Percentiles rank a stretch among this genome's conserved stretches.
phyloP scores from a whole-genome alignment of 2,329 filamentous ascomycete genomes.

The Pseudocercospora pini-densiflorae region DNA sequence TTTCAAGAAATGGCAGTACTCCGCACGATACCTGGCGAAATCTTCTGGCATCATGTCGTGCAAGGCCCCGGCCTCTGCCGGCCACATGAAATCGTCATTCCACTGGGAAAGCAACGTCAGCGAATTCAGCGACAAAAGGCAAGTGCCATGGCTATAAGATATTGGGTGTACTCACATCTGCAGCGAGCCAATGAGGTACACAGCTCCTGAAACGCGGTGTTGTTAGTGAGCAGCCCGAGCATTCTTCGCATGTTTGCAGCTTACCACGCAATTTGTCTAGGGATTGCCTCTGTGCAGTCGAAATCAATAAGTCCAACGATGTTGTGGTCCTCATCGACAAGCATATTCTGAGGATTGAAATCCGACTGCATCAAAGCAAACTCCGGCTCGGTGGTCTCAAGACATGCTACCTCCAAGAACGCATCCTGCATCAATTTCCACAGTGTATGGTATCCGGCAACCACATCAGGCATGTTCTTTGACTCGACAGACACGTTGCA shows the following conservation, averaged over 20 bases:
- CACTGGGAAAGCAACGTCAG: constrained; percentile 6
- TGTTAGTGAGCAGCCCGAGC: background rate
- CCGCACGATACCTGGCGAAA: constrained; percentile 21
- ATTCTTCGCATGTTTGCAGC: background rate
- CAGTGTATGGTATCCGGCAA: background rate
- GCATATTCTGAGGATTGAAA: constrained; percentile 29
- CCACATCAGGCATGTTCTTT: background rate
- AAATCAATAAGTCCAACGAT: constrained; percentile 28
- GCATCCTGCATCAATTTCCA: constrained; percentile 25
- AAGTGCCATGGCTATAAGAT: no score
- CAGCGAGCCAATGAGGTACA: constrained; percentile 23
- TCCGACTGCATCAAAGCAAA: constrained; percentile 30
- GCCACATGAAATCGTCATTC: constrained; percentile 22
- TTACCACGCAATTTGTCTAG: constrained; percentile 26
- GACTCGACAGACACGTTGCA: background rate
- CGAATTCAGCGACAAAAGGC: background rate
- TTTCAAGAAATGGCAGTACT: constrained; percentile 23
- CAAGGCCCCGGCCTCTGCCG: constrained; percentile 1
- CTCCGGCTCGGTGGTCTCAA: constrained; percentile 13
- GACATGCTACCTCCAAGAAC: constrained; percentile 21
- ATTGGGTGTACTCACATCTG: constrained; percentile 3
- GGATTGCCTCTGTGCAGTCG: constrained; percentile 27
- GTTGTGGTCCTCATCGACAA: constrained; percentile 19
- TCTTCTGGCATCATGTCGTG: constrained; percentile 20
- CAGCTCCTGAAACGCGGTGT: background rate